A percentile compares a stretch with the other conserved stretches of the same genome.
Conservation (phyloP, 352 stramenopile genomes). For the Thalassiosira delicatula region DNA sequence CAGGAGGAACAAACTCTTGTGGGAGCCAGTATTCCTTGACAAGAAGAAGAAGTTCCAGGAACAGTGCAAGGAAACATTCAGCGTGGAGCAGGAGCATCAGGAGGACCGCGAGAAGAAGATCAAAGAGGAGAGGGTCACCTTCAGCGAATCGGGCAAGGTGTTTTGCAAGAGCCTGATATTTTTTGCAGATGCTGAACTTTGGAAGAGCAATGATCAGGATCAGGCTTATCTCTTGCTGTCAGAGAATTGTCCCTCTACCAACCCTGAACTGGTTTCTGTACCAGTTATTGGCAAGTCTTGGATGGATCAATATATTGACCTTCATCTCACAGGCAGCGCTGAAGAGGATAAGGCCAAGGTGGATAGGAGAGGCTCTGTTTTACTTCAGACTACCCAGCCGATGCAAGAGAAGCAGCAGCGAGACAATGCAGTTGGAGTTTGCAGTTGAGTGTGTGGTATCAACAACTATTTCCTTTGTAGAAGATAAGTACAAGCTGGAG, state of each 20-base stretch:
- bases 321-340: background rate
- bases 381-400: slow-evolving; percentile 1
- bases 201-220: slow-evolving; percentile 1
- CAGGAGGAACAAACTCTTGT: background rate
- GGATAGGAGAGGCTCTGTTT: background rate
- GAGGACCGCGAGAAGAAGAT: background rate
- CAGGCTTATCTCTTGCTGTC: background rate
- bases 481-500: slow-evolving; percentile 2
- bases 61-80: background rate
- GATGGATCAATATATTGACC: slow-evolving; percentile 27
- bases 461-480: slow-evolving; percentile 13
- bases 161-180: slow-evolving; percentile 16
- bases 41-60: slow-evolving; percentile 13
- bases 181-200: slow-evolving; percentile 15
- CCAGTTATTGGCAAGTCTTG: background rate
- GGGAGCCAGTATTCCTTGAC: slow-evolving; percentile 4
- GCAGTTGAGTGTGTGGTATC: too few relatives aligned
- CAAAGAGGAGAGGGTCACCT: too few relatives aligned
- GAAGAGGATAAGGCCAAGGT: slow-evolving; percentile 6
- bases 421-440: background rate
- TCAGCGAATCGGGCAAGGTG: background rate
- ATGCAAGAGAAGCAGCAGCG: background rate
- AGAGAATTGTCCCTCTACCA: background rate
- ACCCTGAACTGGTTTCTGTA: slow-evolving; percentile 18
- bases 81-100: background rate